Base-by-base conservation (phyloP, 2,329 filamentous ascomycete genomes). In the Diaporthe eres region DNA sequence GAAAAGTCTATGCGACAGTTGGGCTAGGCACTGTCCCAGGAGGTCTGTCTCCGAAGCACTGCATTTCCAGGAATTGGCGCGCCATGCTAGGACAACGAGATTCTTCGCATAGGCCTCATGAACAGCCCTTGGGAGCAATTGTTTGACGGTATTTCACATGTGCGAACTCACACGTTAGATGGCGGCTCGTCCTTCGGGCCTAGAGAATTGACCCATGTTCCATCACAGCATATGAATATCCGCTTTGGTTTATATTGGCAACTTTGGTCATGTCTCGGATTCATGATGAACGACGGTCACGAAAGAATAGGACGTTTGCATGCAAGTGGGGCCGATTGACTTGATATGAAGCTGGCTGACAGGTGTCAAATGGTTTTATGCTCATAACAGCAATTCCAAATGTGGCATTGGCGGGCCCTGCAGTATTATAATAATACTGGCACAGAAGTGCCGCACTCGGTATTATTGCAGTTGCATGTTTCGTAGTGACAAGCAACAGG, bases 151-250 rank as follows among this genome's bases (percentile, higher is more conserved):
- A 34, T 25, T 25, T 19, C 19, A 49, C 12, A 44, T 39, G 22
- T 9, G 25, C 2, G 17, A 22, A 53, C 65, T 68, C 15, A 68
- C 60, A 82, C 81, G 70, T 82, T 82, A 68, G 81, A 82, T 8
- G 80, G 80, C 1, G 81, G 81, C 25, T 80, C 78, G 12, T 51
- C 73, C 39, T 77, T 47, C 19, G 42, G 34, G 39, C 70, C 82
- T n/a, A 82, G 34, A 12, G 82, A 81, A 71, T 83, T 81, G 78
- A 81, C 80, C 82, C 82, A 84, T 0, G 82, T 83, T 28, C 82
- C 82, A 71, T 84, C 82, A 65, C 82, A 83, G 53, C 82, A 83
- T 22, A 82, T 71, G 31, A 84, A 78, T 34, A 83, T 76, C 2
- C 81, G 79, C 75, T 83, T 83, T 4, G 76, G 58, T 5, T 31